Percentiles rank a stretch among this genome's conserved stretches.
Evolutionary conservation across 2,329 filamentous ascomycete genomes (phyloP).

Genomic region (Botrytis cinerea): DNA sequence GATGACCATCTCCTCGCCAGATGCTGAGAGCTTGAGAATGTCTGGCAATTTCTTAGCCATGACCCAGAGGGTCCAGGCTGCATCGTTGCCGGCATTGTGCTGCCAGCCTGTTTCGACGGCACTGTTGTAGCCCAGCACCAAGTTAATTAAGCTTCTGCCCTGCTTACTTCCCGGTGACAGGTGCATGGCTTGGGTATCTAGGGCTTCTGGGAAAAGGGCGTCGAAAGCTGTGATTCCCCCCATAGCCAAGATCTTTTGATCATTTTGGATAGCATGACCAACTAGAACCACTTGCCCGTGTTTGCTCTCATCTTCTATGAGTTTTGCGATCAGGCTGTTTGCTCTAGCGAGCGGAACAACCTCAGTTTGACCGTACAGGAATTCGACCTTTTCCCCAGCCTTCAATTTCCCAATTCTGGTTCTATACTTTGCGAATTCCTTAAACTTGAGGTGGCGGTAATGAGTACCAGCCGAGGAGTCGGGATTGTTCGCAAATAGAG

Average conservation of each 20-base stretch:
- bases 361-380: neutral
- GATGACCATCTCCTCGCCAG: neutral
- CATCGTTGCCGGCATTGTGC: conserved; percentile 22
- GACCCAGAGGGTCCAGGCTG: conserved; percentile 5
- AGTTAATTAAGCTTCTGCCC: neutral
- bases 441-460: neutral
- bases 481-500: neutral
- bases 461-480: neutral
- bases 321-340: neutral
- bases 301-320: neutral
- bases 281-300: neutral
- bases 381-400: neutral
- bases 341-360: neutral
- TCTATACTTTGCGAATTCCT: neutral
- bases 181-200: conserved; percentile 1
- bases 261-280: conserved; percentile 9
- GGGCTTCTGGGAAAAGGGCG: rapidly evolving
- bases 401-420: neutral
- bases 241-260: neutral
- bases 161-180: neutral
- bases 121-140: neutral
- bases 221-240: neutral
- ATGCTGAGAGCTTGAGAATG: neutral
- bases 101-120: neutral
- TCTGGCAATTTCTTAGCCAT: neutral